phyloP scores from a whole-genome alignment of 1,284 basidiomycete species.

The Neonothopanus nambi region DNA sequence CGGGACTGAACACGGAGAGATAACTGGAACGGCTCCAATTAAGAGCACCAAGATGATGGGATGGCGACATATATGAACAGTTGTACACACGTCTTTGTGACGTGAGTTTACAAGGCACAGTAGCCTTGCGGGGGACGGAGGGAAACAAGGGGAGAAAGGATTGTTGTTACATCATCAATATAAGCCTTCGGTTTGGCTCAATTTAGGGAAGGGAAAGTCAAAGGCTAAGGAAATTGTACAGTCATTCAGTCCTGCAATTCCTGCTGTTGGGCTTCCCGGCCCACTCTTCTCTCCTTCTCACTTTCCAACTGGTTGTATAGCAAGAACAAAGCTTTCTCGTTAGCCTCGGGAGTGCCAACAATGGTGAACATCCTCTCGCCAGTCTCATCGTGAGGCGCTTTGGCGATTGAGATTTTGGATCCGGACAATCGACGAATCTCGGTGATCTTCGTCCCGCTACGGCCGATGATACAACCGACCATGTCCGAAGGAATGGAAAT shows the following conservation, averaged over 20 bases:
- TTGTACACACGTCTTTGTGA: not conserved
- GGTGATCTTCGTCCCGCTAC: conserved; percentile 96
- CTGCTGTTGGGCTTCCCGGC: conserved; percentile 69
- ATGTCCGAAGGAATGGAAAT: conserved; percentile 99
- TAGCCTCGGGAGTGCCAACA: conserved; percentile 93
- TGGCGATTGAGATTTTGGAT: conserved; percentile 97
- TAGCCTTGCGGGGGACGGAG: not conserved
- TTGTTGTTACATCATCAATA: conserved; percentile 17
- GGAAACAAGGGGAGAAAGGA: not conserved
- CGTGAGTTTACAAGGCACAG: conserved; percentile 3
- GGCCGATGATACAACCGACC: conserved; percentile 98
- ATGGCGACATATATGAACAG: conserved; percentile 12
- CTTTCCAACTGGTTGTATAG: conserved; percentile 97
- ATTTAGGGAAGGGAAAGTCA: conserved; percentile 25
- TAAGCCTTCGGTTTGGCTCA: conserved; percentile 32
- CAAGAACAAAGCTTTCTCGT: conserved; percentile 95
- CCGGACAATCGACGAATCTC: conserved; percentile 97
- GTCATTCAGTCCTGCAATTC: conserved; percentile 48
- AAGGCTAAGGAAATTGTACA: conserved; percentile 6
- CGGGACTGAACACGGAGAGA: not conserved
- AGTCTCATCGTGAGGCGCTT: conserved; percentile 97
- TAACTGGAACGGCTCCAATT: conserved; percentile 7
- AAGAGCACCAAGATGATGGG: conserved; percentile 13
- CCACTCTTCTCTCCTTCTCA: conserved; percentile 91
- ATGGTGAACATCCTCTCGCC: conserved; percentile 99